Percentiles rank a stretch among this genome's conserved stretches.
Conservation (phyloP, 805 yeast species). For the Barnettozyma siamensis region DNA sequence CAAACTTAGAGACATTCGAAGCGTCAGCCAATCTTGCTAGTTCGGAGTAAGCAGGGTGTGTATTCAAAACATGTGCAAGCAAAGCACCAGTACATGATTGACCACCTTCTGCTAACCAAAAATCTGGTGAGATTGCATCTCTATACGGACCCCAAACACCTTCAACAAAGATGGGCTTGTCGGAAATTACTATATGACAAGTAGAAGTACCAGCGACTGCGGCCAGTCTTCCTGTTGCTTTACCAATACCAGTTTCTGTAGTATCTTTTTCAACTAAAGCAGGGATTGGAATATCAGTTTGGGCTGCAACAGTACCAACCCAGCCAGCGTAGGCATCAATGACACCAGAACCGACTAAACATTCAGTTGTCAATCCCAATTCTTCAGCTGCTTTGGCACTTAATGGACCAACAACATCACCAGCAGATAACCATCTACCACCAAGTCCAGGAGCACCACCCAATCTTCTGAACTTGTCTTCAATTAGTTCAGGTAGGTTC, state of each 20-base stretch:
- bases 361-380: conserved; percentile 72
- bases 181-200: conserved; percentile 86
- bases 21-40: conserved; percentile 62
- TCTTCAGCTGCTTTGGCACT: conserved; percentile 64
- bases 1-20: conserved; percentile 71
- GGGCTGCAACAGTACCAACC: conserved; percentile 97
- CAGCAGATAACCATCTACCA: conserved; percentile 79
- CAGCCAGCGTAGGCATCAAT: conserved; percentile 99
- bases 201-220: conserved; percentile 99
- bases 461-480: conserved; percentile 66
- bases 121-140: conserved; percentile 84
- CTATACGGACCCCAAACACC: conserved; percentile 99
- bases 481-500: conserved; percentile 71
- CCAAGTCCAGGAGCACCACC: conserved; percentile 79
- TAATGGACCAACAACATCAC: conserved; percentile 79
- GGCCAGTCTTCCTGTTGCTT: conserved; percentile 81
- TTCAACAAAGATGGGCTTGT: conserved; percentile 79
- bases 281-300: conserved; percentile 50
- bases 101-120: conserved; percentile 99
- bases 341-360: conserved; percentile 91
- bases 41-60: conserved; percentile 84
- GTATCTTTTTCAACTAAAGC: conserved; percentile 47
- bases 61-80: conserved; percentile 77
- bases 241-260: conserved; percentile 41
- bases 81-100: conserved; percentile 96